Evolutionary conservation across 2,329 filamentous ascomycete genomes (phyloP).

Genomic region (Whalleya microplaca): DNA sequence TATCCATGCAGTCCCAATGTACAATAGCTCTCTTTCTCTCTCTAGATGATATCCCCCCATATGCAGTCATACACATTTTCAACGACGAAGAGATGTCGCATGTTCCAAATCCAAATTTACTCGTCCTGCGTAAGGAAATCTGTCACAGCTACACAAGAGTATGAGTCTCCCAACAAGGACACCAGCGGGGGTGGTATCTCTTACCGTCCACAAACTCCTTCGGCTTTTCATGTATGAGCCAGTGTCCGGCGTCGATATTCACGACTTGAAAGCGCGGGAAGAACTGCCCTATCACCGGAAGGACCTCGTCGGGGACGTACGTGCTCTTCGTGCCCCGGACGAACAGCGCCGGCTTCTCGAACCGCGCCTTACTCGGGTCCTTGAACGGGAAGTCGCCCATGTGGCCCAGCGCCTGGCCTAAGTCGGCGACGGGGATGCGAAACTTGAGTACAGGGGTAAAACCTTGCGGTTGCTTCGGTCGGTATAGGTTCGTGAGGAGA

Average conservation of each 20-base stretch:
- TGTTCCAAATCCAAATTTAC: slow-evolving; percentile 40
- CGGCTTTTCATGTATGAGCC: slow-evolving; percentile 88
- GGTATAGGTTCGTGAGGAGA: slow-evolving; percentile 81
- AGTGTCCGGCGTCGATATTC: slow-evolving; percentile 81
- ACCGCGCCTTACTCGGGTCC: slow-evolving; percentile 68
- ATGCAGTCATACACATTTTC: slow-evolving; percentile 34
- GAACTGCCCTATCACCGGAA: slow-evolving; percentile 80
- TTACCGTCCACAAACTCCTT: slow-evolving; percentile 75
- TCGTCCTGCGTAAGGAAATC: slow-evolving; percentile 61
- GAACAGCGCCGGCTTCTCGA: slow-evolving; percentile 79
- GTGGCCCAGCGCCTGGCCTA: slow-evolving; percentile 70
- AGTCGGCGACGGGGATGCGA: slow-evolving; percentile 74
- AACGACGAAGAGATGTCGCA: slow-evolving; percentile 4
- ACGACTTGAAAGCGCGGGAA: slow-evolving; percentile 77
- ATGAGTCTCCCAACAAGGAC: slow-evolving; percentile 5
- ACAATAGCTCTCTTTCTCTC: slow-evolving; percentile 22
- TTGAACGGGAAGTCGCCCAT: slow-evolving; percentile 90
- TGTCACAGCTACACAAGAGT: slow-evolving; percentile 56
- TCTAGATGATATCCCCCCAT: slow-evolving; percentile 31
- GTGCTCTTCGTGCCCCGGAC: slow-evolving; percentile 76
- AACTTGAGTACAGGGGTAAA: slow-evolving; percentile 73
- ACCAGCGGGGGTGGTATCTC: slow-evolving; percentile 25
- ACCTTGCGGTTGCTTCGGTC: slow-evolving; percentile 51
- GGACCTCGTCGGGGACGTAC: slow-evolving; percentile 79
- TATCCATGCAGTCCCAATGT: slow-evolving; percentile 20